Percentiles rank a stretch among this genome's conserved stretches.
Conservation (phyloP, 192 early-diverging fungal genomes). For the Mortierella antarctica region DNA sequence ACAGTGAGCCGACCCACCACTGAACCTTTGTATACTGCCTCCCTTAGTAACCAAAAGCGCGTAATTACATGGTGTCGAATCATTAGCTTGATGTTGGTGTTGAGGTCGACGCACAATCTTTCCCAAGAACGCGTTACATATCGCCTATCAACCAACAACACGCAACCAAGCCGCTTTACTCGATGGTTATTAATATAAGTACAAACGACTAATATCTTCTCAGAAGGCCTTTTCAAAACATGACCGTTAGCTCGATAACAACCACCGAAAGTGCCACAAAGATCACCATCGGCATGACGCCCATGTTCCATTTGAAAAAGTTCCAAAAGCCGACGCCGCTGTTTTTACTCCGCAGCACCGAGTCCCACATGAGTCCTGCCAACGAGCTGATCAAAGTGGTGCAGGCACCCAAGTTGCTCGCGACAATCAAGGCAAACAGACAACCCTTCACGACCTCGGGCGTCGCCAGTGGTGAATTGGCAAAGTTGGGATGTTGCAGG, state of each 20-base stretch:
- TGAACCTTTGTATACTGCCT: too few species aligned
- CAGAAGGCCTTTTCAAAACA: neutral
- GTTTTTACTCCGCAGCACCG: conserved; percentile 64
- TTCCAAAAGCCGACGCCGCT: conserved; percentile 55
- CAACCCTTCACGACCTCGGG: conserved; percentile 63
- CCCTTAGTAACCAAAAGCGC: too few species aligned
- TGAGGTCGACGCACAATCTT: too few species aligned
- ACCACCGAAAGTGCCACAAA: conserved; percentile 57
- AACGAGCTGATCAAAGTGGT: conserved; percentile 77
- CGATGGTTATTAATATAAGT: too few species aligned
- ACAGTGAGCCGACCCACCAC: too few species aligned
- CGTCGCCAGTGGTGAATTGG: conserved; percentile 40
- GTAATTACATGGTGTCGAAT: too few species aligned
- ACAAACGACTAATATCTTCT: too few species aligned
- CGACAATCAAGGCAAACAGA: conserved; percentile 79
- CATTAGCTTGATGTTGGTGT: too few species aligned
- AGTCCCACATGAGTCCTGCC: conserved; percentile 79
- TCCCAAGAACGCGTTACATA: too few species aligned
- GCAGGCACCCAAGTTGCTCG: conserved; percentile 87
- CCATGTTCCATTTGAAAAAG: conserved; percentile 71
- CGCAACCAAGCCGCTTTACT: too few species aligned
- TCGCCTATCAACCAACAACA: too few species aligned
- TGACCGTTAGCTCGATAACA: conserved; percentile 61
- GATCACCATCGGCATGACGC: conserved; percentile 67
- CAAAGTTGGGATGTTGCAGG: conserved; percentile 73